phyloP scores from a whole-genome alignment of 2,329 filamentous ascomycete genomes.

The Colletotrichum cereale region DNA sequence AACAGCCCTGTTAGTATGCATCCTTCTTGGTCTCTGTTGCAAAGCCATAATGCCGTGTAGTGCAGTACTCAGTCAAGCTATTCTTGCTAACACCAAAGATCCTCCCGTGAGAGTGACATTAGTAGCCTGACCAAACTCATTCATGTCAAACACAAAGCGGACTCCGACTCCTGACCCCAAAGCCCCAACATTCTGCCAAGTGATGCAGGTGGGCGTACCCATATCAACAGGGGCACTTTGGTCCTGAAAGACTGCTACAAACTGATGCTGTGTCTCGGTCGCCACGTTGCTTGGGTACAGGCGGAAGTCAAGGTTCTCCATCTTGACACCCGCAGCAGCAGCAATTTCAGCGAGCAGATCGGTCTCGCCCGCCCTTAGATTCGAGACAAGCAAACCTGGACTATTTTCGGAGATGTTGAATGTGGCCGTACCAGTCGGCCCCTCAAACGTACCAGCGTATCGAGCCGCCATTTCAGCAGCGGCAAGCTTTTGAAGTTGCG shows the following conservation, averaged over 20 bases:
- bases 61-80: background rate
- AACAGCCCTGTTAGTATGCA: too few species aligned
- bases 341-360: slow-evolving; percentile 44
- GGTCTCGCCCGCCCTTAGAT: slow-evolving; percentile 31
- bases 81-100: background rate
- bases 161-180: slow-evolving; percentile 12
- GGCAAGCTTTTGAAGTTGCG: slow-evolving; percentile 39
- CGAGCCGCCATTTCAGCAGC: slow-evolving; percentile 37
- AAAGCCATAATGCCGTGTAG: background rate
- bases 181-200: slow-evolving; percentile 42
- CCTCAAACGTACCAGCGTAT: slow-evolving; percentile 40
- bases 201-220: slow-evolving; percentile 52
- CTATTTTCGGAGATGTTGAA: slow-evolving; percentile 39
- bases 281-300: slow-evolving; percentile 49
- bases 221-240: slow-evolving; percentile 46
- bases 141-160: slow-evolving; percentile 16
- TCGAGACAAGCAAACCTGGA: slow-evolving; percentile 45
- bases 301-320: slow-evolving; percentile 45
- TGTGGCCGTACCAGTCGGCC: background rate
- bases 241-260: slow-evolving; percentile 49
- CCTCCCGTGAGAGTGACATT: slow-evolving; percentile 5
- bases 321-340: slow-evolving; percentile 41
- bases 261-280: slow-evolving; percentile 43
- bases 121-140: background rate
- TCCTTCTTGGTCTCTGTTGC: background rate